phyloP scores from a whole-genome alignment of 2,329 filamentous ascomycete genomes.

The Aspergillus pseudoviridinutans region DNA sequence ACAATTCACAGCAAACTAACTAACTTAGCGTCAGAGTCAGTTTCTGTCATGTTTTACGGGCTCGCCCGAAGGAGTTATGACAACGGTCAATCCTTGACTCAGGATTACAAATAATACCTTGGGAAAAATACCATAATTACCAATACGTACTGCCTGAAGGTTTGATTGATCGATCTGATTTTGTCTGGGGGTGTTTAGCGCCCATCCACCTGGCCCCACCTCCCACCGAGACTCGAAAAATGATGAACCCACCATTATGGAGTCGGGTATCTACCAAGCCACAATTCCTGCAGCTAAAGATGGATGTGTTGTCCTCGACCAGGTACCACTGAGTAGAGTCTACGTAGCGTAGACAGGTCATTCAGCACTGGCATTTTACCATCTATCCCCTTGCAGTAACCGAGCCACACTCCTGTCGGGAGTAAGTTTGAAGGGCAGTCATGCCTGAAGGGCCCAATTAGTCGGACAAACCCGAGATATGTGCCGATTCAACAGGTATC shows the following conservation, averaged over 20 bases:
- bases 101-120: background rate
- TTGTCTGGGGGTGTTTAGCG: background rate
- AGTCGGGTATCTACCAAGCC: background rate
- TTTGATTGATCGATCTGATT: background rate
- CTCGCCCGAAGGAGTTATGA: background rate
- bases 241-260: background rate
- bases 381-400: background rate
- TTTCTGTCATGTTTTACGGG: background rate
- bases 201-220: background rate
- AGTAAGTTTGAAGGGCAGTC: background rate
- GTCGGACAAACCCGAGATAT: background rate
- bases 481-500: background rate
- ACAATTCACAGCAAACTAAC: background rate
- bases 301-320: background rate
- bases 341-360: background rate
- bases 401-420: background rate
- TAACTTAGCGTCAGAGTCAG: background rate
- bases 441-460: background rate
- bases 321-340: background rate
- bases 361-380: background rate
- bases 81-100: background rate
- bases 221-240: background rate
- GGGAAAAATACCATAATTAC: background rate
- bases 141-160: background rate
- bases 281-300: background rate